Evolutionary conservation across 2,329 filamentous ascomycete genomes (phyloP).

Genomic region (Tolypocladium album): DNA sequence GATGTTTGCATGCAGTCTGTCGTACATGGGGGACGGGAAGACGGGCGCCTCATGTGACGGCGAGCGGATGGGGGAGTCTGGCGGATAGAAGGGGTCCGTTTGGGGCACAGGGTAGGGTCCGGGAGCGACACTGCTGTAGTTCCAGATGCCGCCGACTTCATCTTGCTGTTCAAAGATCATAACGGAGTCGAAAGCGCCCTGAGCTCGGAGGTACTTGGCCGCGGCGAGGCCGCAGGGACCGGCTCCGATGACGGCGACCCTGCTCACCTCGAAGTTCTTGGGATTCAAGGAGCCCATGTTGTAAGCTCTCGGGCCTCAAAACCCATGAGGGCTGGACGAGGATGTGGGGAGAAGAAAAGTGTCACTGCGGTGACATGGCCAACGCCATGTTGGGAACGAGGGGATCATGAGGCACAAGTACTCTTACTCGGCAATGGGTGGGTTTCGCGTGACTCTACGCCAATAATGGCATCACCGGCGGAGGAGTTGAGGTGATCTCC

Average conservation of each 20-base stretch:
- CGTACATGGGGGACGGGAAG: slow-evolving; percentile 79
- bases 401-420: background rate
- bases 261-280: slow-evolving; percentile 38
- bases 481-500: background rate
- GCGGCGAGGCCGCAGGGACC: slow-evolving; percentile 70
- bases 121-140: slow-evolving; percentile 49
- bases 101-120: slow-evolving; percentile 52
- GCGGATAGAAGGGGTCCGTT: slow-evolving; percentile 49
- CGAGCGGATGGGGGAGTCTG: slow-evolving; percentile 51
- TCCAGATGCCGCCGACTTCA: slow-evolving; percentile 76
- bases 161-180: slow-evolving; percentile 74
- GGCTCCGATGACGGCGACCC: slow-evolving; percentile 70
- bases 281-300: slow-evolving; percentile 18
- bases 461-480: background rate
- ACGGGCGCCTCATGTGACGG: slow-evolving; percentile 31
- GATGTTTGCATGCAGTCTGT: slow-evolving; percentile 77
- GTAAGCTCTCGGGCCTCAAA: background rate
- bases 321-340: background rate
- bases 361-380: background rate
- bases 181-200: slow-evolving; percentile 55
- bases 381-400: background rate
- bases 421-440: background rate
- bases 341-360: background rate
- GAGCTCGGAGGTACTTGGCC: slow-evolving; percentile 70
- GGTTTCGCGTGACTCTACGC: background rate